A percentile compares a stretch with the other conserved stretches of the same genome.
Evolutionary conservation across 768 basidiomycete species (phyloP).

Genomic region (Podaxis sp.): DNA sequence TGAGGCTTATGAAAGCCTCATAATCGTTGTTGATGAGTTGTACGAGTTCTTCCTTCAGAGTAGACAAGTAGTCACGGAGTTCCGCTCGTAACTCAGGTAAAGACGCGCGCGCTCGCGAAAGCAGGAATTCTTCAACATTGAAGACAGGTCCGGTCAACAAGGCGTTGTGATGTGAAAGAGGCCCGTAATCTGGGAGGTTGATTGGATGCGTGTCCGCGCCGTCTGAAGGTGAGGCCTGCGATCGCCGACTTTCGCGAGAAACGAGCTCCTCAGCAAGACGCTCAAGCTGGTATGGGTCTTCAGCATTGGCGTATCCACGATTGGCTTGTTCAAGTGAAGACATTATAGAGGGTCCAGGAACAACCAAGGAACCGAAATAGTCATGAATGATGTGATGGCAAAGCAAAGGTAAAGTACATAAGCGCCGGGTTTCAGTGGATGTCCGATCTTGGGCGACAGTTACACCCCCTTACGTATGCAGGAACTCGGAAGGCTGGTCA

Average conservation of each 20-base stretch:
- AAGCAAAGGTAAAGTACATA: neutral
- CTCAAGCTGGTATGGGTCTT: slow-evolving; percentile 66
- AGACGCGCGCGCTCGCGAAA: slow-evolving; percentile 81
- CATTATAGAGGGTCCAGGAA: neutral
- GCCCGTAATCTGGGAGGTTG: slow-evolving; percentile 61
- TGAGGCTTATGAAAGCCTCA: slow-evolving; percentile 94
- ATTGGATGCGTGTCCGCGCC: slow-evolving; percentile 25
- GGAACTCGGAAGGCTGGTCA: no score
- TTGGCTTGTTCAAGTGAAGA: neutral
- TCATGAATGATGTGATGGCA: neutral
- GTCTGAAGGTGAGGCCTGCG: slow-evolving; percentile 10
- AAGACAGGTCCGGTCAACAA: slow-evolving; percentile 69
- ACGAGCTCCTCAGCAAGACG: slow-evolving; percentile 73
- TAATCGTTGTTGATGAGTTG: slow-evolving; percentile 97
- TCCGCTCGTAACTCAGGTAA: slow-evolving; percentile 86
- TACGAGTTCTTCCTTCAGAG: slow-evolving; percentile 90
- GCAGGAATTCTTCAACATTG: slow-evolving; percentile 83
- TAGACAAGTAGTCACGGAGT: slow-evolving; percentile 78
- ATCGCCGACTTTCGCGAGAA: slow-evolving; percentile 40
- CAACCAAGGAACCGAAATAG: neutral
- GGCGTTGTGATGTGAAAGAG: slow-evolving; percentile 79
- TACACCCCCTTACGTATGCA: no score
- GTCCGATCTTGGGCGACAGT: no score
- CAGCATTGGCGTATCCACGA: neutral
- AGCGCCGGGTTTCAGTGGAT: no score